Percentiles rank a stretch among this genome's conserved stretches.
phyloP scores from a whole-genome alignment of 208 protist species.

The Leishmania tropica region DNA sequence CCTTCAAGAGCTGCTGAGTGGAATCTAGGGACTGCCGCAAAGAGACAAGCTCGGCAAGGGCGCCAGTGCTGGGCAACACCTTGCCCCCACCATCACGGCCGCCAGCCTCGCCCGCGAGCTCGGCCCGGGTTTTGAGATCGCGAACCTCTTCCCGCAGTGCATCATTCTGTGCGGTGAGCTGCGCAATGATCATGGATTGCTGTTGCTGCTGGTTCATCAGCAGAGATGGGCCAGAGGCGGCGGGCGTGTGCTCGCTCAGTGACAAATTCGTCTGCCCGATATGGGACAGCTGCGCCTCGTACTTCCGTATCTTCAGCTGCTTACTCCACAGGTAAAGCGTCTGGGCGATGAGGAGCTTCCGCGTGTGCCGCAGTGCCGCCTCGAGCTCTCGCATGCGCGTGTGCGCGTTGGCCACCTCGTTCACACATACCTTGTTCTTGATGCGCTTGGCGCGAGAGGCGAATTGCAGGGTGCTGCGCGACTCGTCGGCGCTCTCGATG shows the following conservation, averaged over 20 bases:
- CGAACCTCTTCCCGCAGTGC: conserved; percentile 42
- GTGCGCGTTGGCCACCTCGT: conserved; percentile 65
- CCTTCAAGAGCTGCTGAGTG: conserved; percentile 34
- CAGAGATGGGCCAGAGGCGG: background rate
- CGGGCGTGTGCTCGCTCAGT: background rate
- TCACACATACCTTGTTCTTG: conserved; percentile 63
- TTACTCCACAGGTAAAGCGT: conserved; percentile 83
- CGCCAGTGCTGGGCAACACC: background rate
- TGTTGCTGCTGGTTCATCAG: conserved; percentile 37
- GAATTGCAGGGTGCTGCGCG: conserved; percentile 83
- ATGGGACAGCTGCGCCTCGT: conserved; percentile 28
- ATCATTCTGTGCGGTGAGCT: conserved; percentile 59
- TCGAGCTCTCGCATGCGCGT: conserved; percentile 53
- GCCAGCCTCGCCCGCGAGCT: conserved; percentile 17
- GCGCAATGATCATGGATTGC: conserved; percentile 61
- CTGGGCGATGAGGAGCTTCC: conserved; percentile 50
- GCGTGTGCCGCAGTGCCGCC: conserved; percentile 40
- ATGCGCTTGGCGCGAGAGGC: conserved; percentile 69
- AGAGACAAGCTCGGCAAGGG: conserved; percentile 15
- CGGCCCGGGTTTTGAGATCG: conserved; percentile 24
- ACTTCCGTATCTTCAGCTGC: conserved; percentile 38
- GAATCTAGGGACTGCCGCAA: conserved; percentile 26
- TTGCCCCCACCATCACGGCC: background rate
- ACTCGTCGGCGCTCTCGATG: conserved; percentile 65
- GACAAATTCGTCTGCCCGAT: background rate